A percentile compares a stretch with the other conserved stretches of the same genome.
Conservation (phyloP, 2,329 filamentous ascomycete species). For the Aspergillus pseudoterreus region DNA sequence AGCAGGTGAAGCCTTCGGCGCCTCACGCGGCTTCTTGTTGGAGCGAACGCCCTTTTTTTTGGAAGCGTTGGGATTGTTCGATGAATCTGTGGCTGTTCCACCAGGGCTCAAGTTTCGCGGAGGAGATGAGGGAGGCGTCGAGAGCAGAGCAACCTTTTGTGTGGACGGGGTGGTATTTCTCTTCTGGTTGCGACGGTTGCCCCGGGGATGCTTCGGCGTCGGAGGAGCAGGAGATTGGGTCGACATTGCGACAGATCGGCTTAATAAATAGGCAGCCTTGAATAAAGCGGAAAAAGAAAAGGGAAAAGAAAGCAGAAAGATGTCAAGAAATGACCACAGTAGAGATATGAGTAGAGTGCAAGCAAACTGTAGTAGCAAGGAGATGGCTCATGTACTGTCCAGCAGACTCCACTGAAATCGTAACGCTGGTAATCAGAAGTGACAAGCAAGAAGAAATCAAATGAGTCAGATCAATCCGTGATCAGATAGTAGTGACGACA, state of each 20-base stretch:
- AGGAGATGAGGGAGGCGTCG: slow-evolving; percentile 36
- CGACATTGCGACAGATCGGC: slow-evolving; percentile 45
- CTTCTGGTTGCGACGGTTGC: slow-evolving; percentile 34
- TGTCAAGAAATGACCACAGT: slow-evolving; percentile 18
- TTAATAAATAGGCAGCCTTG: slow-evolving; percentile 51
- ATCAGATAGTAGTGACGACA: slow-evolving; percentile 1
- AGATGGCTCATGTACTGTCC: slow-evolving; percentile 25
- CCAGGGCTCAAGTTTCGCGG: slow-evolving; percentile 31
- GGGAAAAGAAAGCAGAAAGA: slow-evolving; percentile 14
- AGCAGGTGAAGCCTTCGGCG: slow-evolving; percentile 22
- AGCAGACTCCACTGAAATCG: slow-evolving; percentile 30
- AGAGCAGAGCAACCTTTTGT: slow-evolving; percentile 26
- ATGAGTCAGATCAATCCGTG: background rate
- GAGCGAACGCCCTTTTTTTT: slow-evolving; percentile 37
- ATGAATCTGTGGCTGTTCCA: slow-evolving; percentile 28
- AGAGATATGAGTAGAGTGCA: slow-evolving; percentile 10
- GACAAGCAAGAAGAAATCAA: slow-evolving; percentile 1
- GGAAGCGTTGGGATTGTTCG: slow-evolving; percentile 23
- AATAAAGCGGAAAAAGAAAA: slow-evolving; percentile 27
- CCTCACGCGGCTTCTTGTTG: slow-evolving; percentile 33
- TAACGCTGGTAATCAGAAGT: slow-evolving; percentile 19
- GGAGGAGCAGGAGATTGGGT: slow-evolving; percentile 35
- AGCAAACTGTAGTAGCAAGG: slow-evolving; percentile 13
- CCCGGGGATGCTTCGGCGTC: slow-evolving; percentile 38
- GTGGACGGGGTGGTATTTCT: slow-evolving; percentile 30